These are phyloP conservation scores for Aureobasidium sp. DNA, from an alignment of 2,329 filamentous ascomycete species.

Conservation along the genomic window DNA sequence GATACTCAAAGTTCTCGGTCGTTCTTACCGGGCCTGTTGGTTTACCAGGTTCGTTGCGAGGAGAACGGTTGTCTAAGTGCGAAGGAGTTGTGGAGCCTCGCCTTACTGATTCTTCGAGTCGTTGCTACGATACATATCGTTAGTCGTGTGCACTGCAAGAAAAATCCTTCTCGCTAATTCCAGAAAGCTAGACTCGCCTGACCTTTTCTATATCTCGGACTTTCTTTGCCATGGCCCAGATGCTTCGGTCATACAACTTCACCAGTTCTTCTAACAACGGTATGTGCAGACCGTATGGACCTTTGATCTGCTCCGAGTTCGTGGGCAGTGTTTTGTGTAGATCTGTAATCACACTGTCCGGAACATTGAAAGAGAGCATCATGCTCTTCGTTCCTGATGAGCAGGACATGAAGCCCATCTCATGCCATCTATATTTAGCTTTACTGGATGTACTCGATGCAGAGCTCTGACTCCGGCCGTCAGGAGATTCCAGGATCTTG, in stretches of 20 bases:
- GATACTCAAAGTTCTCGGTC: background rate
- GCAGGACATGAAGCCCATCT: background rate
- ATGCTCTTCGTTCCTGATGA: background rate
- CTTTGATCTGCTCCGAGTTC: background rate
- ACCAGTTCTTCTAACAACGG: background rate
- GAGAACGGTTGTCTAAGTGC: background rate
- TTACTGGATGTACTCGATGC: background rate
- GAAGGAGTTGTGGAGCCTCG: background rate
- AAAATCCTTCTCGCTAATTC: no score
- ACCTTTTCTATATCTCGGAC: background rate
- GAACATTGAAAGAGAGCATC: background rate
- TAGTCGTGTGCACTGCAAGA: background rate
- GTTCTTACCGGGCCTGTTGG: background rate
- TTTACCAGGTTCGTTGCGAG: background rate
- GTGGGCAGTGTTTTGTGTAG: background rate
- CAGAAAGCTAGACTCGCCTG: background rate
- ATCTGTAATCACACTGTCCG: background rate
- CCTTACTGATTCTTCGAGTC: background rate
- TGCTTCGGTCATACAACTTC: background rate
- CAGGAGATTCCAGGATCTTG: background rate
- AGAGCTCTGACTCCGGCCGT: background rate
- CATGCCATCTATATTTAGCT: background rate
- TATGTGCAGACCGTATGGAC: background rate
- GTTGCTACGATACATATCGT: background rate
- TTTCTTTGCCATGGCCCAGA: background rate